These are phyloP conservation scores for Aspergillus pseudoterreus DNA, from an alignment of 2,329 filamentous ascomycete species.

Conservation along the genomic window DNA sequence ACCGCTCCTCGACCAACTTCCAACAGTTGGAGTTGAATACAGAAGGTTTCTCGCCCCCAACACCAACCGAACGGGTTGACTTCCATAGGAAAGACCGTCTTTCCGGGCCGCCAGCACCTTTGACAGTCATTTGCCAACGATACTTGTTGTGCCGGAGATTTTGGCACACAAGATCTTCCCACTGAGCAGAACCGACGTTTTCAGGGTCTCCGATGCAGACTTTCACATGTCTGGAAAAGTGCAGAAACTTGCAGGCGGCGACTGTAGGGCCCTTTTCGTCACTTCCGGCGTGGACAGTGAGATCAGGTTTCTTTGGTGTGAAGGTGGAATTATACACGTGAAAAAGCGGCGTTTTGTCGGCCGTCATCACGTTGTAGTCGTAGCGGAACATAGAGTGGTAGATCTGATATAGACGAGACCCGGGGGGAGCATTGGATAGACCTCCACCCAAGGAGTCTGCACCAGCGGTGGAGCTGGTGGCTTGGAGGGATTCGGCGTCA, in stretches of 20 bases:
- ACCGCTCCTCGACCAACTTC: slow-evolving; percentile 33
- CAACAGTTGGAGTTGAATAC: slow-evolving; percentile 23
- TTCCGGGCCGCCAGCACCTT: slow-evolving; percentile 1
- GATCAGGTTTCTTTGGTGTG: slow-evolving; percentile 29
- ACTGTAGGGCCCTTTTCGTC: slow-evolving; percentile 23
- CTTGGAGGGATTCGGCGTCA: not conserved
- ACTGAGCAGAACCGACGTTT: slow-evolving; percentile 19
- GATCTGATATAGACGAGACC: slow-evolving; percentile 20
- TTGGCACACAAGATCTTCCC: slow-evolving; percentile 28
- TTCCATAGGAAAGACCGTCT: slow-evolving; percentile 32
- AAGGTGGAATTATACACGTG: slow-evolving; percentile 27
- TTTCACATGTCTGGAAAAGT: slow-evolving; percentile 30
- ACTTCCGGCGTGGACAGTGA: slow-evolving; percentile 29
- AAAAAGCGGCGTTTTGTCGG: slow-evolving; percentile 17
- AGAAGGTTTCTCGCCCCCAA: slow-evolving; percentile 20
- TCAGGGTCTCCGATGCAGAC: slow-evolving; percentile 31
- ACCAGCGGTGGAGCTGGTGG: not conserved
- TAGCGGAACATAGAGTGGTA: slow-evolving; percentile 19
- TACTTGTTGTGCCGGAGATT: slow-evolving; percentile 23
- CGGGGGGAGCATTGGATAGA: not conserved
- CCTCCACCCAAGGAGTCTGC: not conserved
- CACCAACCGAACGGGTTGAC: slow-evolving; percentile 25
- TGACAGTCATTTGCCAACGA: slow-evolving; percentile 24
- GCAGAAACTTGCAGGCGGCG: slow-evolving; percentile 30
- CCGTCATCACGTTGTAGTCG: slow-evolving; percentile 21